Percentiles rank a stretch among this genome's conserved stretches.
Evolutionary conservation across 345 rosid species (phyloP).

Genomic region (Eucalyptus sp.): DNA sequence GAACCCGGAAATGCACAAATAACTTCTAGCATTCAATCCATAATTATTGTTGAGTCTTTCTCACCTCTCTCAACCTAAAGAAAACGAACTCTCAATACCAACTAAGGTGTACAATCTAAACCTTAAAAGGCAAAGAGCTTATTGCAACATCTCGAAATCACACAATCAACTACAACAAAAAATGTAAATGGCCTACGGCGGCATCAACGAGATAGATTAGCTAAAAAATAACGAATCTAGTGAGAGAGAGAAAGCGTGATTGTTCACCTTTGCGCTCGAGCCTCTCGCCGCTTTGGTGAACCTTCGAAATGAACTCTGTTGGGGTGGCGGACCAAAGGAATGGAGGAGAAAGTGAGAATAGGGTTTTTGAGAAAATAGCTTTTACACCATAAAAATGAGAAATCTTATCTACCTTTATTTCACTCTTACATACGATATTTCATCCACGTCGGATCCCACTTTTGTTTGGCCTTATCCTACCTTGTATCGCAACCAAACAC

Average conservation of each 20-base stretch:
- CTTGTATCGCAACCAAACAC: background rate
- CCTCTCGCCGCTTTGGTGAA: background rate
- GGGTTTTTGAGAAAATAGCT: background rate
- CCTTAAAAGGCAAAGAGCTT: background rate
- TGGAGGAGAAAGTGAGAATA: background rate
- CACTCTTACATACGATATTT: background rate
- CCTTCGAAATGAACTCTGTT: fast-evolving
- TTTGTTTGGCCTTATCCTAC: background rate
- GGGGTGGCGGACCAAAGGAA: background rate
- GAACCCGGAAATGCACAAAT: background rate
- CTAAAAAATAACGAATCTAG: background rate
- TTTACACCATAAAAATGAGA: background rate
- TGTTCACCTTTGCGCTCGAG: fast-evolving
- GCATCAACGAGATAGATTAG: background rate
- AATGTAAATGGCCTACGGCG: background rate
- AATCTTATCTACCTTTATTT: background rate
- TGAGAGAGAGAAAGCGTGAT: background rate
- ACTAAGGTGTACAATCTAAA: background rate
- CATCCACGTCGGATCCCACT: background rate
- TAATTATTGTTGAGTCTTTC: background rate
- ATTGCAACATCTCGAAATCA: background rate
- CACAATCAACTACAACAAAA: background rate
- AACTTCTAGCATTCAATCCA: background rate
- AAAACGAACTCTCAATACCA: background rate
- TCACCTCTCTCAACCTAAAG: background rate